Percentiles rank a stretch among this genome's conserved stretches.
Conservation (phyloP, 306 rosid species). For the Echinosophora koreensis region DNA sequence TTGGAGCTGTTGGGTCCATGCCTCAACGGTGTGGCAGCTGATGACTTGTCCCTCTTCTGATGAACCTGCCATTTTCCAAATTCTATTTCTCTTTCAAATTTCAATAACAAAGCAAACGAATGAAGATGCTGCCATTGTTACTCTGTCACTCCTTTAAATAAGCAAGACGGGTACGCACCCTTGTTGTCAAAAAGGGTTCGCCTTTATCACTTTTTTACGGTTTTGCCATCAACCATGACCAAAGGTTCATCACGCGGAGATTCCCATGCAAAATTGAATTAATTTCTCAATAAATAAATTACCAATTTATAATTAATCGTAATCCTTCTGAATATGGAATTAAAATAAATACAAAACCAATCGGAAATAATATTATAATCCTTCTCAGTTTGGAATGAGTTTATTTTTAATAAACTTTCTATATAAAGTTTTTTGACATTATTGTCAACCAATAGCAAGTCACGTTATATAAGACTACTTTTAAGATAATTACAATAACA, state of each 20-base stretch:
- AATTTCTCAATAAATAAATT: neutral
- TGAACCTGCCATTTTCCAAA: neutral
- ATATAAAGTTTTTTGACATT: too few relatives aligned
- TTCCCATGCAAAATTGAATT: slow-evolving; percentile 35
- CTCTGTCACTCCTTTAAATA: slow-evolving; percentile 40
- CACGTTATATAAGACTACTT: too few relatives aligned
- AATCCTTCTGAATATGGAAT: neutral
- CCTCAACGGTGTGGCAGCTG: slow-evolving; percentile 68
- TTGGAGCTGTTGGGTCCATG: slow-evolving; percentile 69
- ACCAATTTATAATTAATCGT: neutral
- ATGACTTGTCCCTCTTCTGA: slow-evolving; percentile 79
- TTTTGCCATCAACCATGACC: slow-evolving; percentile 40
- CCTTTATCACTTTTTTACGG: slow-evolving; percentile 29
- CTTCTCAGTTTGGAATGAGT: neutral
- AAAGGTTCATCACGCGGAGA: neutral
- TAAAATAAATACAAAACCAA: too few relatives aligned
- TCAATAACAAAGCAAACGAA: neutral
- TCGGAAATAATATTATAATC: neutral
- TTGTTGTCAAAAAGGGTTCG: neutral
- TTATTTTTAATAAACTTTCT: too few relatives aligned
- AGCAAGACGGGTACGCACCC: neutral
- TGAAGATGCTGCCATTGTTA: neutral
- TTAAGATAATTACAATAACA: too few relatives aligned
- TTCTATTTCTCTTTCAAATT: neutral
- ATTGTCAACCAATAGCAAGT: too few relatives aligned